Base-by-base conservation (phyloP, 176 grass and related monocot genomes). In the Oryza coarctata region DNA sequence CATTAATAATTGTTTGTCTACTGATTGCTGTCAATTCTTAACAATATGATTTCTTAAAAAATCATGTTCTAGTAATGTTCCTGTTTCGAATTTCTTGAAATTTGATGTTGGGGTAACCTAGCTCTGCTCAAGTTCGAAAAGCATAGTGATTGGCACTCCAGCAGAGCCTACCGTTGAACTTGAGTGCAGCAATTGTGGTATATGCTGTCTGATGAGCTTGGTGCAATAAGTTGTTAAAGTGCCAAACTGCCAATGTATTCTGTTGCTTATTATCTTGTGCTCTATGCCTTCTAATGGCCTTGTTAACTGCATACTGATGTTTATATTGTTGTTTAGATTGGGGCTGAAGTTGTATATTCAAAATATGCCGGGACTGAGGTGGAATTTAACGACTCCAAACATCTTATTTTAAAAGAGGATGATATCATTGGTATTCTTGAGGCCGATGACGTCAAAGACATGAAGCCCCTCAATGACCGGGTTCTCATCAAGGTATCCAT, bases 361-460 rank as follows among this genome's bases (percentile, higher is more conserved):
- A 97, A 94, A 78, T 97, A 92, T 45, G 88, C 90, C 13, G 94
- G 94, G 6, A 97, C 94, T 26, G 90, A 97, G 77, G 77, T 97
- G 17, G 81, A 97, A 83, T 94, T 92, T 65, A 89, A 94, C 9
- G 88, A 89, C 13, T 34, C 73, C 2, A 97, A 87, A 31, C 92
- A 97, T 90, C 90, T 97, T 52, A 89, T 97, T 29, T 62, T 97
- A 75, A 94, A 94, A 77, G 94, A 97, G 71, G 94, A 97, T 43
- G 94, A 97, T 61, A 86, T 97, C 75, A 87, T 97, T 0, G 92
- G 94, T 75, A 74, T 94, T 80, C 92, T 97, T 9, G 88, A 94
- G 45, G 88, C 78, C 0, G 90, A 94, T 58, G 92, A 94, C 47
- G 86, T 76, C 68, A 92, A 97, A 83, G 94, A 97, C 61, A 76